Evolutionary conservation across 2,329 filamentous ascomycete species (phyloP).

Genomic region (Alternaria sp.): DNA sequence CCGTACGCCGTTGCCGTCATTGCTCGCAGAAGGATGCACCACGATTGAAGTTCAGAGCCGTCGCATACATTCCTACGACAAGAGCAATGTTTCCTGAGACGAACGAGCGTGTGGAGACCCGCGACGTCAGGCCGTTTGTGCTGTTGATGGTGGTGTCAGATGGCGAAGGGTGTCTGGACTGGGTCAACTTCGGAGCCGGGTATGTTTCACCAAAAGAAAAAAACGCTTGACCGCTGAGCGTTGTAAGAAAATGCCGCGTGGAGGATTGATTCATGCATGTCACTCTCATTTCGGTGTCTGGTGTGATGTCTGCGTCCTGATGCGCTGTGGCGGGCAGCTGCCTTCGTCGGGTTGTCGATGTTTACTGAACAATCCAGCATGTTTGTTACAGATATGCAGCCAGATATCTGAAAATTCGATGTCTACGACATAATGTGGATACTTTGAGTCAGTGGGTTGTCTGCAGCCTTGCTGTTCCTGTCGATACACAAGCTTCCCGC

Average conservation of each 20-base stretch:
- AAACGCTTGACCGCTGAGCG: not conserved
- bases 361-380: not conserved
- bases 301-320: not conserved
- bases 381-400: not conserved
- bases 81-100: not conserved
- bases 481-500: constrained; percentile 3
- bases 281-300: not conserved
- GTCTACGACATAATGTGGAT: not conserved
- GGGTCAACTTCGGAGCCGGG: not conserved
- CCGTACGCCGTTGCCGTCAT: not conserved
- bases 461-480: not conserved
- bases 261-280: not conserved
- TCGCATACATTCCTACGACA: not conserved
- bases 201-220: not conserved
- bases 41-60: not conserved
- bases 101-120: not conserved
- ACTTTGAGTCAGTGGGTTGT: not conserved
- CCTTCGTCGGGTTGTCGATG: not conserved
- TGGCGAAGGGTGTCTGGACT: not conserved
- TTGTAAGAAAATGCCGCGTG: not conserved
- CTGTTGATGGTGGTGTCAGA: not conserved
- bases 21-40: not conserved
- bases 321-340: not conserved
- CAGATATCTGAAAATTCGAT: not conserved
- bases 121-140: not conserved